A percentile compares a stretch with the other conserved stretches of the same genome.
phyloP scores from a whole-genome alignment of 2,329 filamentous ascomycete species.

The Monilinia vaccinii-corymbosi region DNA sequence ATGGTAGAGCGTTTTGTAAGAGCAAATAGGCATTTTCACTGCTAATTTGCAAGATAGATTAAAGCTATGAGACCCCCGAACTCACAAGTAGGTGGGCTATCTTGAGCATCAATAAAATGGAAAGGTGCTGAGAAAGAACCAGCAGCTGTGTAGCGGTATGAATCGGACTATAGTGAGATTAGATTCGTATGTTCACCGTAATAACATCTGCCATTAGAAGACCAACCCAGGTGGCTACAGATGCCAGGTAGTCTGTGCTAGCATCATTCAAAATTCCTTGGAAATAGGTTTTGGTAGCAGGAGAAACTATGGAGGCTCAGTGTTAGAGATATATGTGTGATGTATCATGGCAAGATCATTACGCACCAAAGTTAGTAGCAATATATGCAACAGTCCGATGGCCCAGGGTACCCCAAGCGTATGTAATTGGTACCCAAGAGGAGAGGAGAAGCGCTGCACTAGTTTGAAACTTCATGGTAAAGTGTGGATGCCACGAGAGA shows the following conservation, averaged over 20 bases:
- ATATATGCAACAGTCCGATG: constrained; percentile 58
- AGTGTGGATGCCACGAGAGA: background rate
- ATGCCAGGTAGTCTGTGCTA: constrained; percentile 49
- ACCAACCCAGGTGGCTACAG: constrained; percentile 49
- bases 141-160: constrained; percentile 50
- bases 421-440: constrained; percentile 12
- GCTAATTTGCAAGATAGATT: background rate
- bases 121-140: constrained; percentile 52
- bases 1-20: background rate
- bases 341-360: background rate
- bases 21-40: background rate
- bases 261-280: constrained; percentile 47
- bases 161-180: constrained; percentile 39
- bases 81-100: constrained; percentile 42
- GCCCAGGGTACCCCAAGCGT: constrained; percentile 39
- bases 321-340: background rate
- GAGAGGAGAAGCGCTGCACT: constrained; percentile 13
- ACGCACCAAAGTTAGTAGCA: constrained; percentile 43
- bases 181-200: background rate
- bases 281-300: constrained; percentile 48
- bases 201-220: background rate
- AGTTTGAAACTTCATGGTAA: constrained; percentile 8
- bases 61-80: background rate
- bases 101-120: constrained; percentile 62
- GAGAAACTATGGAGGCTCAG: constrained; percentile 34